Base-by-base conservation (phyloP, 129 eudicot genomes). In the Tagetes patula region DNA sequence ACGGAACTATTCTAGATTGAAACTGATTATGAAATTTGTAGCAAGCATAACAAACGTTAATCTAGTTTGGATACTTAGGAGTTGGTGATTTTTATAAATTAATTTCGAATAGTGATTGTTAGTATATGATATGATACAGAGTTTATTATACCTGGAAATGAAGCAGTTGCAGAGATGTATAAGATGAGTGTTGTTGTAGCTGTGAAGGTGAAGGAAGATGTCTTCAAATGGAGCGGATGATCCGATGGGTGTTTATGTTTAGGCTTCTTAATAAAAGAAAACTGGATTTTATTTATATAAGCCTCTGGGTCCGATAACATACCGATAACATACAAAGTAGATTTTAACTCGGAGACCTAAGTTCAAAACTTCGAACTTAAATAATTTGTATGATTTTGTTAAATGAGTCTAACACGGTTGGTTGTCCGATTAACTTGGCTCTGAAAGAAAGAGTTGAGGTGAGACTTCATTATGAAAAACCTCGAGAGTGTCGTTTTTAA, bases 151-250 rank as follows among this genome's bases (percentile, higher is more conserved):
- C 77, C 69, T 72, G 8, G 46, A 6, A 33, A 42, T 33, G 46
- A 39, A 59, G 45, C 58, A 45, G 69, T 43, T 50, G 56, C 7
- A 50, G 55, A 49, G 5, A 13, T 27, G 13, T 3, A 30, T 13
- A 50, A 13, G 27, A 7, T 13, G 13, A 12, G 13, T 7, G n/a
- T 2, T 50, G 56, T n/a, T 50, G 56, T 50, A 13, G 56, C 56
- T 50, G 55, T 49, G 55, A 13, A 49, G 27, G 55, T 42, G 47
- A 42, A 42, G 0, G 47, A 42, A 42, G 47, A 42, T 8, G 47
- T 42, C 47, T 71, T 54, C 37, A 54, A 13, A 1, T 49, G 74
- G 53, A 67, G 67, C 76, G 67, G 43, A 11, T 46, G 76, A 72
- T 55, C 76, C 67, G 41, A 58, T 33, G 43, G 45, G 66, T 56